Base-by-base conservation (phyloP, 805 yeast species). In the Kazachstania martiniae region DNA sequence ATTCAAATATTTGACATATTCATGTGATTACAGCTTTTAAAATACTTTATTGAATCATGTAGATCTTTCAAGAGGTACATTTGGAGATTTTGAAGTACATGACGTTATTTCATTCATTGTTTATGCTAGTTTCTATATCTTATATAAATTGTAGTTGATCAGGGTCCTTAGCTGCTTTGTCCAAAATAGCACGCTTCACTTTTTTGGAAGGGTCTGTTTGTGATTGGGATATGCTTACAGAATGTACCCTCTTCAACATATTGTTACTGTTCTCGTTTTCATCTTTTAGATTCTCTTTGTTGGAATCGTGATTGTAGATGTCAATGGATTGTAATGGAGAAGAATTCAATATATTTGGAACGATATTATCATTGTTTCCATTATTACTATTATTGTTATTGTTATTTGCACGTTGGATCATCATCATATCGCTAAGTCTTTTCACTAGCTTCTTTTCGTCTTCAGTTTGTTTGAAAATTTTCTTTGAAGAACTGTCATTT, bases 141-240 rank as follows among this genome's bases (percentile, higher is more conserved):
- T 25, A 35, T 12, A 22, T 17, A 16, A 37, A 37, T 22, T 31
- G 38, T 22, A 22, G 14, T 19, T 34, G 29, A 14, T 25, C 29
- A 8, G 25, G 4, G 9, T 21, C 35, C 14, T 22, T 18, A 3
- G 28, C 9, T 4, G 35, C 30, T 6, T 43, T 47, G 34, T 53
- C 56, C 15, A 55, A 37, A 39, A 42, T 50, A 17, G 60, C 60
- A 21, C 60, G 47, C 30, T 53, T 55, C 12, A 49, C 41, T 29
- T 44, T 51, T 29, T 42, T 47, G 12, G 42, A 31, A 7, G 54
- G 54, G 17, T 47, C 52, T 8, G 14, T 40, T 28, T 43, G 48
- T 5, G 51, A 41, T 29, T 49, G 55, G 10, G 53, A 44, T 14
- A 49, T 34, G 22, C 49, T 43, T 12, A 49, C 47, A 8, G 54